Evolutionary conservation across 2,329 filamentous ascomycete genomes (phyloP), one percentile per base, ranked within the genome.

Genomic region (Phoma herbarum): DNA sequence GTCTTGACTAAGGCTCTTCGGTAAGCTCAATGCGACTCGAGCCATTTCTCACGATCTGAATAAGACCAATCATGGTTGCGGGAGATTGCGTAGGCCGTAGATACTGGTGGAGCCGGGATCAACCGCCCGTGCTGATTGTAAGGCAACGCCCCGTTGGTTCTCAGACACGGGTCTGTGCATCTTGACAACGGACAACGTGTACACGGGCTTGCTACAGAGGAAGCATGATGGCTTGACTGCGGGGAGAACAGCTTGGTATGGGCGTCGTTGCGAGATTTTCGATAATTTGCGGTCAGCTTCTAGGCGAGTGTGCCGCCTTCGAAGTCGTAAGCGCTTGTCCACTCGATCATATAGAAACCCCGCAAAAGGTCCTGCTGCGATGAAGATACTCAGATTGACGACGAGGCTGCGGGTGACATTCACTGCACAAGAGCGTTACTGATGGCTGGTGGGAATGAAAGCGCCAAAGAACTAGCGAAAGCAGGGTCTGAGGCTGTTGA

Each of bases 1-100:
- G 42, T 58, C 47, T 70, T 77, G 72, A 76, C 74, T 75, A 76
- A 76, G 67, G 60, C 50, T 57, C 48, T 69, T 72, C 65, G 62
- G 68, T 77, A 73, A 76, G 62, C 64, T 62, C 66, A 67, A 70
- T 31, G 35, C 45, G 37, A 46, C 37, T 45, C 25, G 45, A 49
- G 56, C 39, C 29, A 46, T 50, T 50, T 47, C 44, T 45, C 31
- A 45, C 31, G 7, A 50, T 25, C 14, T 33, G 18, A 11, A 20
- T 4, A 10, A 51, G 26, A 20, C 56, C 56, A 59, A 59, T 54
- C 56, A 59, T 20, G 14, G 14, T 46, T 6, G 31, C 25, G n/a
- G 50, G 50, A 46, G 45, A 54, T 35, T 22, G 46, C 50, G 50
- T 54, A 43, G 46, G 25, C 45, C 31, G 33, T 54, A 37, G 41